Evolutionary conservation across 2,329 filamentous ascomycete species (phyloP).

Genomic region (Xylaria sp.): DNA sequence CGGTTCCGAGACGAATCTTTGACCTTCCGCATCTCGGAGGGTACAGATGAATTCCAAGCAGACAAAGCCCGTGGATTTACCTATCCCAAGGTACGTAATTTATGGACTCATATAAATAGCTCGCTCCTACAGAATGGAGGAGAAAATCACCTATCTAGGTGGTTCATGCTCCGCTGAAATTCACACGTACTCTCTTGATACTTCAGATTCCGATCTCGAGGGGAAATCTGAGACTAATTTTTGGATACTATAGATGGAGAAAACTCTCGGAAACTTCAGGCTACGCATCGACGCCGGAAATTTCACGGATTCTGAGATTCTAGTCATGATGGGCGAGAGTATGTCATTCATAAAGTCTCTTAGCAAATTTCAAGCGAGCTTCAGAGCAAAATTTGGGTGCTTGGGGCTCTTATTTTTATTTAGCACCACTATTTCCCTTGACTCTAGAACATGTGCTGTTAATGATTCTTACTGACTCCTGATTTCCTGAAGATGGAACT

Average conservation of each 20-base stretch:
- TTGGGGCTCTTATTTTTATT: not conserved
- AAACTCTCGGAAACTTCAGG: conserved; percentile 90
- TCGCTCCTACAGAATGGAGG: not conserved
- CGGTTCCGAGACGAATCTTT: conserved; percentile 38
- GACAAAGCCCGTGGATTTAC: conserved; percentile 51
- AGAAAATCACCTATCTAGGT: not conserved
- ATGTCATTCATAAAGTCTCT: conserved; percentile 8
- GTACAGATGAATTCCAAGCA: conserved; percentile 33
- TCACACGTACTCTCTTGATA: not conserved
- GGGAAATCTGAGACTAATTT: conserved; percentile 19
- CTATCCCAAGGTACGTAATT: conserved; percentile 26
- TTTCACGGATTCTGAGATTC: conserved; percentile 98
- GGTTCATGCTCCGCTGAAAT: not conserved
- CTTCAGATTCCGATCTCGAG: not conserved
- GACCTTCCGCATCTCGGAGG: conserved; percentile 35
- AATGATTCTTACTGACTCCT: conserved; percentile 16
- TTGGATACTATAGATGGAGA: conserved; percentile 75
- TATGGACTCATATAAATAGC: not conserved
- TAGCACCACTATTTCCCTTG: not conserved
- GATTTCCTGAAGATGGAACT: conserved; percentile 83
- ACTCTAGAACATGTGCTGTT: not conserved
- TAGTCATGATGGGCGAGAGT: conserved; percentile 65
- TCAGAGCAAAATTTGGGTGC: not conserved
- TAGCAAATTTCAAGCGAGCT: no score
- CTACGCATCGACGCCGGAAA: conserved; percentile 82